Evolutionary conservation across 2,329 filamentous ascomycete genomes (phyloP).

Genomic region (Fusarium devonianum): DNA sequence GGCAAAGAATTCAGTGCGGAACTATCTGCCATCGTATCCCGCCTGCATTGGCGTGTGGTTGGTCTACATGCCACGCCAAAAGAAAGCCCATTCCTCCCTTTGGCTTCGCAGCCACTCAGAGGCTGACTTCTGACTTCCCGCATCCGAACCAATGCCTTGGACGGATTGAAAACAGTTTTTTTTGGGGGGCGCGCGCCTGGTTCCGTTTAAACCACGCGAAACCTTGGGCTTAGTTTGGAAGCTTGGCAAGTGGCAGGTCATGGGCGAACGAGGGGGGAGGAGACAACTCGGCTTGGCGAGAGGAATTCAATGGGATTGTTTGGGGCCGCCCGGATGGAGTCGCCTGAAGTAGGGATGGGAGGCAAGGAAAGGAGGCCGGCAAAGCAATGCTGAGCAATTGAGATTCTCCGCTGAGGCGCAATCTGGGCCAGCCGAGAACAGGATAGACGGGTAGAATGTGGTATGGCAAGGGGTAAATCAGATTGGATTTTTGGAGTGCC

Average conservation of each 20-base stretch:
- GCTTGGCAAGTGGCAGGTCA: not conserved
- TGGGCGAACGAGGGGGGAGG: not conserved
- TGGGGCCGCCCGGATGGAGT: not conserved
- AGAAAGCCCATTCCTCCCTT: not conserved
- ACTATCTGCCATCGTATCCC: not conserved
- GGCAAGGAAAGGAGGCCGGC: not conserved
- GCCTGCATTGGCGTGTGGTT: too few species aligned
- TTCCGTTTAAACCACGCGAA: not conserved
- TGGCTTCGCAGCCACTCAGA: not conserved
- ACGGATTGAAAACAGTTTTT: not conserved
- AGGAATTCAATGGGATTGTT: conserved; percentile 3
- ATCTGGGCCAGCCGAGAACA: not conserved
- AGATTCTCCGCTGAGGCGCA: not conserved
- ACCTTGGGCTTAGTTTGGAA: not conserved
- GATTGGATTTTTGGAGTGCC: conserved; percentile 12
- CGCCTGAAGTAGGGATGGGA: conserved; percentile 8
- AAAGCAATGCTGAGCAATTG: conserved; percentile 8
- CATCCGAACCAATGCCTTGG: not conserved
- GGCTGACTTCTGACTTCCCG: not conserved
- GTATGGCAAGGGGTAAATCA: not conserved
- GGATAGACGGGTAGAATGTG: conserved; percentile 7
- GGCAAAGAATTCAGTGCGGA: not conserved
- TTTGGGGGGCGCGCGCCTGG: not conserved
- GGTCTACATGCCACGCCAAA: not conserved
- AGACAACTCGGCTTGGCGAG: not conserved